Base-by-base conservation (phyloP, 352 stramenopile species). In the Elongisporangium prolatum region DNA sequence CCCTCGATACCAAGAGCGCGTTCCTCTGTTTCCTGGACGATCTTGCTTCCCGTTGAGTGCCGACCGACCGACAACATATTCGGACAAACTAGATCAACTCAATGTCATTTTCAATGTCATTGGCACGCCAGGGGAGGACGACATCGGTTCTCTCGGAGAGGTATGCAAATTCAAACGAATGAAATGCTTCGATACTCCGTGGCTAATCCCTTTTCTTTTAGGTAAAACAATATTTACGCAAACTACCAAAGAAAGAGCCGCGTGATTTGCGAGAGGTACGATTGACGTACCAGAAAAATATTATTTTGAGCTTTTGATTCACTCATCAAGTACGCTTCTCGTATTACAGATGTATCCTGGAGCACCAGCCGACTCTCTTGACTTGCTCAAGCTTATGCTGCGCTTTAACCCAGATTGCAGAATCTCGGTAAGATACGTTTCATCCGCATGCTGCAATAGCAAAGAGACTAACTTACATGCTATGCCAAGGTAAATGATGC, bases 61-160 rank as follows among this genome's bases (percentile, higher is more conserved):
- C 37, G 84, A 91, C 60, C 79, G 82, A 6, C 83, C 86, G 8
- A 90, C 81, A 48, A 93, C 82, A 16, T 93, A 93, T 64, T 92
- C 83, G 51, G 84, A 95, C 70, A 93, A 93, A 59, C 63, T 93
- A 38, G 85, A 97, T 54, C 94, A 98, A 68, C 85, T 98, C 18
- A 98, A 97, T 63, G 89, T 98, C 50, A 98, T 98, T 60, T 98
- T 98, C 61, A 93, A 96, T 59, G 90, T 98, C 55, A 97, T 98
- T 62, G 94, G 94, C 10, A 98, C 93, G n/a, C 93, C 93, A 1
- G 81, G 71, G 11, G 86, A 95, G 63, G 71, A 96, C 5, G 94
- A 98, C 56, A 95, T 95, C 65, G 84, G 80, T 5, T 83, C 77
- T 22, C 61, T 91, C 17, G 73, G 72, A 11, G 84, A 96, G 71